phyloP scores from a whole-genome alignment of 1,284 basidiomycete genomes.

The Apiotrichum mycotoxinovorans region DNA sequence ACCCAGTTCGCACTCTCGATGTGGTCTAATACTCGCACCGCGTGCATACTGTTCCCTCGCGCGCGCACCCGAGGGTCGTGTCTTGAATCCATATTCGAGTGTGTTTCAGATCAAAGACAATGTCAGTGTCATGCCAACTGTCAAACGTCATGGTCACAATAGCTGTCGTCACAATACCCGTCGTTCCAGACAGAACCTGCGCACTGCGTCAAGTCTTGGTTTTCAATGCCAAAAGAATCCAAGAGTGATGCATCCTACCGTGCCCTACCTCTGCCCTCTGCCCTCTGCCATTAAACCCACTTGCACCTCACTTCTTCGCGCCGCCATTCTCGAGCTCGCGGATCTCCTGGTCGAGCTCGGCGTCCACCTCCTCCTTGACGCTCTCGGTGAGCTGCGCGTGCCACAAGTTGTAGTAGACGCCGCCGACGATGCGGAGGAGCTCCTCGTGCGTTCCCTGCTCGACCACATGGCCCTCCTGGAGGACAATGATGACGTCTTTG shows the following conservation, averaged over 20 bases:
- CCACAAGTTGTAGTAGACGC: constrained; percentile 85
- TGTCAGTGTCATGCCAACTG: too few species aligned
- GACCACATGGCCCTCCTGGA: constrained; percentile 76
- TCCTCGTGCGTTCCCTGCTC: constrained; percentile 92
- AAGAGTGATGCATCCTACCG: background rate
- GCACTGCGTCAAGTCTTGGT: too few species aligned
- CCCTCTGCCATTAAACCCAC: background rate
- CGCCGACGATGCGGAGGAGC: constrained; percentile 61
- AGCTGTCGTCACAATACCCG: too few species aligned
- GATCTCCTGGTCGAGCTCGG: constrained; percentile 9
- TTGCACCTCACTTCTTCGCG: background rate
- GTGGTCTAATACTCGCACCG: too few species aligned
- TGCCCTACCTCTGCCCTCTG: too few species aligned
- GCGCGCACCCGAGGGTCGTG: too few species aligned
- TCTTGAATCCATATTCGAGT: too few species aligned
- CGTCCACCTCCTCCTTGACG: constrained; percentile 23
- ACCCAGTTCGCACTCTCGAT: too few species aligned
- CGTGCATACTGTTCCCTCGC: too few species aligned
- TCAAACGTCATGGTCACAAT: too few species aligned
- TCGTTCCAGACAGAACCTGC: too few species aligned
- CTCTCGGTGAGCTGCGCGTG: constrained; percentile 61
- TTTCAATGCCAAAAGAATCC: background rate
- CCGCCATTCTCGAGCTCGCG: constrained; percentile 8
- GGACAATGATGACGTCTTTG: constrained; percentile 80
- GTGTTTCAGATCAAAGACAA: too few species aligned